Percentiles rank a stretch among this genome's conserved stretches.
Conservation (phyloP, 495 filamentous ascomycete species). For the Apodospora peruviana region DNA sequence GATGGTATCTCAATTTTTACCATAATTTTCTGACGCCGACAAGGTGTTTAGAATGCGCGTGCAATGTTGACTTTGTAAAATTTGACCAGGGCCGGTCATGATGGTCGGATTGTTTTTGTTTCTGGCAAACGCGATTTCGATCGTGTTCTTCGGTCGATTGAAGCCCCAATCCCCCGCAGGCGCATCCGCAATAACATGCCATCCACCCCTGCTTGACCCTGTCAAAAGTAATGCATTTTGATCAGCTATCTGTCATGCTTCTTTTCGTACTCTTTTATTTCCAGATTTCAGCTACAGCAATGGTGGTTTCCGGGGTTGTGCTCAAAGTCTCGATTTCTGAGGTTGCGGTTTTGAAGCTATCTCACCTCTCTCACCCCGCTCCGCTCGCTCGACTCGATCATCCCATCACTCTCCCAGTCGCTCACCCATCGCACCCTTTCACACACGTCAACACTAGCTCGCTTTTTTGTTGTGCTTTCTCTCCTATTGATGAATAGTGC, state of each 20-base stretch:
- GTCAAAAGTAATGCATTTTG: slow-evolving; percentile 7
- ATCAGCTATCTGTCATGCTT: slow-evolving; percentile 22
- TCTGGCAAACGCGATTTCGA: slow-evolving; percentile 20
- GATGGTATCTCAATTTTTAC: slow-evolving; percentile 14
- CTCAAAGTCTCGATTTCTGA: too few relatives aligned
- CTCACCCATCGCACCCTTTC: too few relatives aligned
- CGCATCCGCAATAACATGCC: slow-evolving; percentile 27
- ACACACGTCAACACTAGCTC: too few relatives aligned
- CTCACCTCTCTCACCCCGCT: too few relatives aligned
- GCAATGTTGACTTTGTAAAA: neutral
- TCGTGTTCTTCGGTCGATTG: slow-evolving; percentile 14
- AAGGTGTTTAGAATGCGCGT: too few relatives aligned
- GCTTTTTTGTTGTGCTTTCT: too few relatives aligned
- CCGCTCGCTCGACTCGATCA: too few relatives aligned
- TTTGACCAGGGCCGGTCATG: neutral
- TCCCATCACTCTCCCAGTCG: too few relatives aligned
- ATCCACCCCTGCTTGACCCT: slow-evolving; percentile 27
- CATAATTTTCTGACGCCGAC: slow-evolving; percentile 12
- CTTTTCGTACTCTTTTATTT: slow-evolving; percentile 7
- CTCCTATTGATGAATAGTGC: too few relatives aligned
- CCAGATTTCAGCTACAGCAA: too few relatives aligned
- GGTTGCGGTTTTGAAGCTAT: too few relatives aligned
- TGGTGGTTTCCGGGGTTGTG: too few relatives aligned
- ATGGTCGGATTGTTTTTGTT: neutral
- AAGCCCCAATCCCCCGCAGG: slow-evolving; percentile 14